Evolutionary conservation across 345 rosid genomes (phyloP).

Genomic region (Dimocarpus longan): DNA sequence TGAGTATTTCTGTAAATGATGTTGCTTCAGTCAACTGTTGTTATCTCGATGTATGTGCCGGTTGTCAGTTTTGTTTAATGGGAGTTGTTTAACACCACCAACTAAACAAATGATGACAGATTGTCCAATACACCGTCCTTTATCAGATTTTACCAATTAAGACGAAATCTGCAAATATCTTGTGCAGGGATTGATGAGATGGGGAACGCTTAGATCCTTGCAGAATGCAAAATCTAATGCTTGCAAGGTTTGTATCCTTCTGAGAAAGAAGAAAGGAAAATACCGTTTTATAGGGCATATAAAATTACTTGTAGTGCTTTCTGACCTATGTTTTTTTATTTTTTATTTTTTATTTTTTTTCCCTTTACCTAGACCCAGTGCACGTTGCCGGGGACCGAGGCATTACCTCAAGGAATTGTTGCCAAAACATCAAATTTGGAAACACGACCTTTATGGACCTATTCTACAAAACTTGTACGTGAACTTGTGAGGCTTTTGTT

Average conservation of each 20-base stretch:
- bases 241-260: conserved; percentile 65
- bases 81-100: not conserved
- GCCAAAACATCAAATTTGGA: conserved; percentile 58
- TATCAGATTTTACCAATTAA: not conserved
- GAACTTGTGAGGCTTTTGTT: not conserved
- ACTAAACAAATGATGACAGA: not conserved
- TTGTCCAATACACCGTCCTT: not conserved
- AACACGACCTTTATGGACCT: conserved; percentile 61
- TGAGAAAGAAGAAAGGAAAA: no score
- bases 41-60: not conserved
- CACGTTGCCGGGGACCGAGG: conserved; percentile 57
- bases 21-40: not conserved
- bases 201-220: conserved; percentile 43
- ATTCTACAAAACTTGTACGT: conserved; percentile 43
- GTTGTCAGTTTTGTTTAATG: not conserved
- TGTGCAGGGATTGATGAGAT: conserved; percentile 57
- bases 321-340: conserved; percentile 3
- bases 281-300: not conserved
- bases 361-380: conserved; percentile 40
- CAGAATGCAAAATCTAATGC: conserved; percentile 29
- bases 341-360: no score
- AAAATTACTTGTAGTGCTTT: conserved; percentile 1
- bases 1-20: conserved; percentile 32
- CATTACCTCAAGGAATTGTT: conserved; percentile 72
- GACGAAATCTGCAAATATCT: conserved; percentile 14